phyloP scores from a whole-genome alignment of 2,329 filamentous ascomycete genomes.

The Didymellaceae sp. region DNA sequence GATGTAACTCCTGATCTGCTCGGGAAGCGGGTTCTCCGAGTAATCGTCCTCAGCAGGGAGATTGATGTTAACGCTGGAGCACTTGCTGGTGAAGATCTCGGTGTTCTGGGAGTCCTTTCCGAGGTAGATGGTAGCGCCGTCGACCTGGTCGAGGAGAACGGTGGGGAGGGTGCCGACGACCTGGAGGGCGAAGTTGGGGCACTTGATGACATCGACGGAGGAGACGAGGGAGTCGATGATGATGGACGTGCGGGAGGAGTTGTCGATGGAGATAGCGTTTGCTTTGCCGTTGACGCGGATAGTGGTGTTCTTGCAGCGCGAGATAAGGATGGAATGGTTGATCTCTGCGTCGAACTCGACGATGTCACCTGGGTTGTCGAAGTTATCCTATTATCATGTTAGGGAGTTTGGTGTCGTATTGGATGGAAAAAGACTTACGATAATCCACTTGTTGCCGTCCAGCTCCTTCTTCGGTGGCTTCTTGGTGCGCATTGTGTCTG shows the following conservation, averaged over 20 bases:
- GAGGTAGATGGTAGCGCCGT: constrained; percentile 87
- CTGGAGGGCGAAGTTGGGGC: constrained; percentile 91
- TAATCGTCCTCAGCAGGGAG: constrained; percentile 79
- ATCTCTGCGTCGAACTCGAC: constrained; percentile 83
- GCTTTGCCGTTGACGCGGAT: constrained; percentile 91
- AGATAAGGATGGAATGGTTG: constrained; percentile 89
- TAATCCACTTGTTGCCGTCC: constrained; percentile 84
- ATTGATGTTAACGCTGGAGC: constrained; percentile 84
- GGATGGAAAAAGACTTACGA: constrained; percentile 61
- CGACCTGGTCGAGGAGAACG: constrained; percentile 89
- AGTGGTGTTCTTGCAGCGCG: constrained; percentile 87
- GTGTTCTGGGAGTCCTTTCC: constrained; percentile 77
- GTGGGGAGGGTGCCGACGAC: constrained; percentile 86
- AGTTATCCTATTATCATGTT: constrained; percentile 75
- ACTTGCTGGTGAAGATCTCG: constrained; percentile 90
- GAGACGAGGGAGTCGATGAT: constrained; percentile 90
- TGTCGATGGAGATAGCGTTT: constrained; percentile 96
- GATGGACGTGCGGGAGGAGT: constrained; percentile 81
- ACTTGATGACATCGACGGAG: constrained; percentile 94
- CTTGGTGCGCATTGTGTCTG: constrained; percentile 57
- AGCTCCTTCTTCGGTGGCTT: constrained; percentile 57
- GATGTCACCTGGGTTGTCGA: constrained; percentile 74
- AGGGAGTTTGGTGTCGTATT: neutral
- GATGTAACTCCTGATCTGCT: constrained; percentile 84
- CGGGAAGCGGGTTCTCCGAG: constrained; percentile 84